Conservation (phyloP, 495 filamentous ascomycete species). For the Penicillium coprophilum region DNA sequence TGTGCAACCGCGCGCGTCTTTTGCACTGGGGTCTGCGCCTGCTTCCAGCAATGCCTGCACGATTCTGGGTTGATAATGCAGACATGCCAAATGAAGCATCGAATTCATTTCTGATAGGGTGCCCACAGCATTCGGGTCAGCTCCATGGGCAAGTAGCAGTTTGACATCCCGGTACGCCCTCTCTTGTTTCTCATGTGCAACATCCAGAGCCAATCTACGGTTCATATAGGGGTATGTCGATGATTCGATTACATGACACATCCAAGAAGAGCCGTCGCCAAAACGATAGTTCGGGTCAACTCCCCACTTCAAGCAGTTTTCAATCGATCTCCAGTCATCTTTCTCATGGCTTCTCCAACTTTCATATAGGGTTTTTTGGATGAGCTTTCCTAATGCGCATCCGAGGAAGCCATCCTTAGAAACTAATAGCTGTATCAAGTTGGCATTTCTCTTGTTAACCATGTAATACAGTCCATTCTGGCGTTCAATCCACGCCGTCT, state of each 20-base stretch:
- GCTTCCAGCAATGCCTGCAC: not conserved
- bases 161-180: not conserved
- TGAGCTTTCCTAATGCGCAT: no score
- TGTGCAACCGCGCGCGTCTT: not conserved
- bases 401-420: not conserved
- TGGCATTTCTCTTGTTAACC: not conserved
- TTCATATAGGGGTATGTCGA: no score
- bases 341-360: no score
- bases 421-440: not conserved
- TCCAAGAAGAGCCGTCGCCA: not conserved
- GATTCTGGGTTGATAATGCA: not conserved
- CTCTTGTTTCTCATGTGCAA: no score
- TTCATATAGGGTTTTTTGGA: no score
- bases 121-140: not conserved
- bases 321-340: not conserved
- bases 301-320: not conserved
- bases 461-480: not conserved
- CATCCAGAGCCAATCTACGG: no score
- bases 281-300: not conserved
- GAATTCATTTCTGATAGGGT: not conserved
- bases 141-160: not conserved
- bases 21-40: conserved; percentile 2
- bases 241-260: not conserved
- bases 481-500: not conserved
- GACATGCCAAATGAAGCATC: not conserved